Percentiles rank a stretch among this genome's conserved stretches.
Evolutionary conservation across 2,329 filamentous ascomycete genomes (phyloP).

Genomic region (Aspergillus sp.): DNA sequence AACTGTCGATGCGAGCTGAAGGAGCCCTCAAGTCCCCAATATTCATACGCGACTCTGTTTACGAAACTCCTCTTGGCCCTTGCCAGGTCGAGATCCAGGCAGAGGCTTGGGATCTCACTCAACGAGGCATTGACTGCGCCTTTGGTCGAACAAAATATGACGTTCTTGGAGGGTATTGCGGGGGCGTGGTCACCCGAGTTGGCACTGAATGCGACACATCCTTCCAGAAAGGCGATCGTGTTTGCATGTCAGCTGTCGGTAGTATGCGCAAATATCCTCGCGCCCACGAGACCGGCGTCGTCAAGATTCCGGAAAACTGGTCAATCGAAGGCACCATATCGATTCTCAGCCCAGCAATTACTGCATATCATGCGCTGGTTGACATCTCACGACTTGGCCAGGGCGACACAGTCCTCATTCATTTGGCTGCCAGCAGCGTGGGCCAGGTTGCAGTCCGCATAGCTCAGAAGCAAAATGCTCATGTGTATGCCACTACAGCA

Average conservation of each 20-base stretch:
- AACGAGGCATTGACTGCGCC: conserved; percentile 9
- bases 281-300: conserved; percentile 2
- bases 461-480: conserved; percentile 9
- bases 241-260: conserved; percentile 5
- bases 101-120: conserved; percentile 14
- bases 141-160: conserved; percentile 7
- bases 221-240: conserved; percentile 7
- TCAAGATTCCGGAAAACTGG: neutral
- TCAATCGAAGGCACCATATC: conserved; percentile 6
- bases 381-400: conserved; percentile 10
- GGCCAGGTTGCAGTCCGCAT: conserved; percentile 12
- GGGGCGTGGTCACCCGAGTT: conserved; percentile 9
- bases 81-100: conserved; percentile 16
- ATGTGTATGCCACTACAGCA: conserved; percentile 8
- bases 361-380: conserved; percentile 9
- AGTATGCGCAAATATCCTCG: conserved; percentile 6
- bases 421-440: conserved; percentile 8
- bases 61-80: conserved; percentile 2
- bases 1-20: neutral
- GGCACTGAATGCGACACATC: conserved; percentile 7
- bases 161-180: conserved; percentile 5
- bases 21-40: neutral
- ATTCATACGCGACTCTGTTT: conserved; percentile 4
- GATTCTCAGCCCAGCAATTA: conserved; percentile 3
- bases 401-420: conserved; percentile 12